Evolutionary conservation across 352 stramenopile species (phyloP).

Genomic region (Peronospora belbahrii): DNA sequence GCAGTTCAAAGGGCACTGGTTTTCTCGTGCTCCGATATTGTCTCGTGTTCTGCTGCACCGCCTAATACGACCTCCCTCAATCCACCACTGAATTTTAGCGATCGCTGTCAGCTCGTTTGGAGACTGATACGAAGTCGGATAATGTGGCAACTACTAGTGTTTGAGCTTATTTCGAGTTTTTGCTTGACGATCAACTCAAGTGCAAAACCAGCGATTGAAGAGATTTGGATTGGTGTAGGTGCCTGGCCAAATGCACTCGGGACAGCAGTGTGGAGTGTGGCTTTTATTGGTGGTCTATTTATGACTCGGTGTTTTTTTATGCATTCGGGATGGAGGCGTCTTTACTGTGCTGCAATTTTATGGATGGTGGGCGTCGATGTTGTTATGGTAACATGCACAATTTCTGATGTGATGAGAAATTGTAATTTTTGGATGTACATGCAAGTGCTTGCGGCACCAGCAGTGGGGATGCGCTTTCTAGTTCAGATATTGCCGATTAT

Average conservation of each 20-base stretch:
- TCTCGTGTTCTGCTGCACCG: conserved; percentile 2
- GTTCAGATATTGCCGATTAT: conserved; percentile 48
- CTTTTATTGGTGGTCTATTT: conserved; percentile 54
- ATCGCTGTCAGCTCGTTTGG: conserved; percentile 48
- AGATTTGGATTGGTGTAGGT: conserved; percentile 47
- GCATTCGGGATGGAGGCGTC: conserved; percentile 38
- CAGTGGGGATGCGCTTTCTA: conserved; percentile 39
- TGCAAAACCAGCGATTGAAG: conserved; percentile 39
- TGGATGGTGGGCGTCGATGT: conserved; percentile 52
- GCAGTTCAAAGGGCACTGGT: conserved; percentile 9
- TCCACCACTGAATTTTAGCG: conserved; percentile 11
- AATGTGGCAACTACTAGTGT: conserved; percentile 73
- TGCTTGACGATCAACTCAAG: conserved; percentile 45
- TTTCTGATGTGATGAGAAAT: conserved; percentile 43
- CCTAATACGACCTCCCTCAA: conserved; percentile 2
- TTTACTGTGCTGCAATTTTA: conserved; percentile 43
- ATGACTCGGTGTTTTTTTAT: conserved; percentile 50
- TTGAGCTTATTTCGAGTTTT: conserved; percentile 53
- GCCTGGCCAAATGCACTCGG: conserved; percentile 43
- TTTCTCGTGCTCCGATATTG: conserved; percentile 5
- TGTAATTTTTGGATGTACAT: conserved; percentile 56
- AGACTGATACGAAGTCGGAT: conserved; percentile 49
- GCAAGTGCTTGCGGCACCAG: conserved; percentile 34
- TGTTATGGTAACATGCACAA: conserved; percentile 34
- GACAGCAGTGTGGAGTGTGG: conserved; percentile 37